Evolutionary conservation across 2,329 filamentous ascomycete species (phyloP).

Genomic region (Clonostachys chloroleuca): DNA sequence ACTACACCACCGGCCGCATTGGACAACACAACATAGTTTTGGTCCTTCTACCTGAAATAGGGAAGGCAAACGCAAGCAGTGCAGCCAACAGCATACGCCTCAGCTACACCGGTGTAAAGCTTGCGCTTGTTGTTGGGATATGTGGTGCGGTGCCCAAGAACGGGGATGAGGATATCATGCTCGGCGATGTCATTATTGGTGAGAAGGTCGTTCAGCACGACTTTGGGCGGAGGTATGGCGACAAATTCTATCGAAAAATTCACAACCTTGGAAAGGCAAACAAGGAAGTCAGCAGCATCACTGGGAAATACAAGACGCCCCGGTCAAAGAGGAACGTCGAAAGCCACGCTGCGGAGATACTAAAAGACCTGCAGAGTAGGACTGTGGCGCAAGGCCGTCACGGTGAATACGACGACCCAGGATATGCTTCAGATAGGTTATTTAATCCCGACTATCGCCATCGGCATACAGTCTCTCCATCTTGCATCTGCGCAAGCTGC

Average conservation of each 20-base stretch:
- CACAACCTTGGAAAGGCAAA: constrained; percentile 9
- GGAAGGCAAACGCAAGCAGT: constrained; percentile 12
- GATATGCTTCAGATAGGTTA: constrained; percentile 6
- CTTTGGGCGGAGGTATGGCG: constrained; percentile 13
- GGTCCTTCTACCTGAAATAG: constrained; percentile 17
- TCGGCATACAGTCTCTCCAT: constrained; percentile 10
- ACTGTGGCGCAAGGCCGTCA: neutral
- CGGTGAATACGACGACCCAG: constrained; percentile 5
- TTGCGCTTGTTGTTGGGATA: constrained; percentile 12
- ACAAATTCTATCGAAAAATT: constrained; percentile 12
- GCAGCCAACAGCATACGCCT: constrained; percentile 5
- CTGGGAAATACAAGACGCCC: constrained; percentile 14
- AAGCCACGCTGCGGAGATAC: constrained; percentile 1
- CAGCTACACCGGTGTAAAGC: constrained; percentile 10
- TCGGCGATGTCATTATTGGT: constrained; percentile 21
- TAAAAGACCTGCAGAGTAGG: constrained; percentile 1
- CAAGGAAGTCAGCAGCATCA: constrained; percentile 10
- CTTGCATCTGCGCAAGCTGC: neutral
- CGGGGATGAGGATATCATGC: constrained; percentile 7
- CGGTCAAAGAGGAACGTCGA: neutral
- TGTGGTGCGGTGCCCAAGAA: constrained; percentile 11
- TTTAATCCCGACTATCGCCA: constrained; percentile 10
- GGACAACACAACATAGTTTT: constrained; percentile 21
- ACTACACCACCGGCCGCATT: constrained; percentile 15
- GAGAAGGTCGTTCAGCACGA: constrained; percentile 19